A percentile compares a stretch with the other conserved stretches of the same genome.
These are phyloP conservation scores for Pyricularia sp. DNA, from an alignment of 2,329 filamentous ascomycete species.

Conservation along the genomic window DNA sequence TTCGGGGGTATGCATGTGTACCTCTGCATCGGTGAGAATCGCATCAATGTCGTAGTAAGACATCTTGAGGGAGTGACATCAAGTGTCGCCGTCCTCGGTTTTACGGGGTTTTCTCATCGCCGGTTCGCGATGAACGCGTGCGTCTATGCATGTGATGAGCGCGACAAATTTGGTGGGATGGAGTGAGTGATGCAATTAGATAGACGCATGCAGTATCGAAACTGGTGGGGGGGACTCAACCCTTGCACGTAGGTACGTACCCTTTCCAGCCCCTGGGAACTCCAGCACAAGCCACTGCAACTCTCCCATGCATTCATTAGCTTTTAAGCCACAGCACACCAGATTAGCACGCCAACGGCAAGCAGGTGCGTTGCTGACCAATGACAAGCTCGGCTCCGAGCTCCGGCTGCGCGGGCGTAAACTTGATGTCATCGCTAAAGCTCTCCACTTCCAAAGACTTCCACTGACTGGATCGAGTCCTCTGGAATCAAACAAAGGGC, in stretches of 20 bases:
- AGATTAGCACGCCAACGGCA: too few relatives aligned
- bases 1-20: slow-evolving; percentile 17
- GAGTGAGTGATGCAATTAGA: not conserved
- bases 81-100: not conserved
- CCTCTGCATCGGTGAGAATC: slow-evolving; percentile 75
- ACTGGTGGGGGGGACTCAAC: not conserved
- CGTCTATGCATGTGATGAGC: not conserved
- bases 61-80: slow-evolving; percentile 24
- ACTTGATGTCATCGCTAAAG: slow-evolving; percentile 5
- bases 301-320: not conserved
- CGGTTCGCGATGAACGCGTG: not conserved
- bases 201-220: not conserved
- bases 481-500: not conserved
- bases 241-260: not conserved
- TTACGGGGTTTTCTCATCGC: not conserved
- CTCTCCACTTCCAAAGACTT: not conserved
- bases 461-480: not conserved
- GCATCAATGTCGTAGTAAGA: slow-evolving; percentile 78
- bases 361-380: not conserved
- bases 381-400: not conserved
- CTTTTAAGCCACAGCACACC: not conserved
- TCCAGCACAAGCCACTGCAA: not conserved
- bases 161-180: not conserved
- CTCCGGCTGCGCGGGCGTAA: not conserved
- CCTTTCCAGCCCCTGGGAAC: not conserved